Conservation (phyloP, 2,329 filamentous ascomycete species). For the Diaporthe batatas region DNA sequence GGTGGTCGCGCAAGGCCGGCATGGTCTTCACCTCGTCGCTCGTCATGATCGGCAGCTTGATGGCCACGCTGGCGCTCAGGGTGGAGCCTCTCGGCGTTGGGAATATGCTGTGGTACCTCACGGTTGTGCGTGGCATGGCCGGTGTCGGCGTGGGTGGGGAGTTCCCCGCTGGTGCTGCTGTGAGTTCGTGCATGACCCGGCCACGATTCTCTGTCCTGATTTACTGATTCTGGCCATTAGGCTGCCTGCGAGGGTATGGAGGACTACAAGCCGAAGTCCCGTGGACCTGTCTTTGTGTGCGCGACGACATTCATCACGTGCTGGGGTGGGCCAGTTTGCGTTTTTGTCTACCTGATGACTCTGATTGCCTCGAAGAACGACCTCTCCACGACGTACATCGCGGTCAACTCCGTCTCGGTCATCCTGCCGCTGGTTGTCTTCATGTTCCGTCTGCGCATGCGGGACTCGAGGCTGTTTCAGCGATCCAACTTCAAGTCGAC, state of each 20-base stretch:
- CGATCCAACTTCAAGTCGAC: conserved; percentile 50
- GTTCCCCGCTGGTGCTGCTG: conserved; percentile 54
- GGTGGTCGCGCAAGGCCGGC: conserved; percentile 50
- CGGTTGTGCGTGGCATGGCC: conserved; percentile 52
- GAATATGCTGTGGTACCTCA: conserved; percentile 55
- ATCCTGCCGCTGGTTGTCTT: conserved; percentile 51
- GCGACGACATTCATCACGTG: conserved; percentile 54
- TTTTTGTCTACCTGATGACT: conserved; percentile 53
- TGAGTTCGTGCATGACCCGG: neutral
- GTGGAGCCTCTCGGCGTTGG: conserved; percentile 44
- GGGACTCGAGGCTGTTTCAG: conserved; percentile 51
- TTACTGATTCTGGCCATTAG: neutral
- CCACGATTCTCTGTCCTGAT: neutral
- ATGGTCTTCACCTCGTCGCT: conserved; percentile 50
- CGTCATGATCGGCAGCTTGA: conserved; percentile 50
- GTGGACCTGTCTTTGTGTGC: conserved; percentile 52
- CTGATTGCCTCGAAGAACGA: conserved; percentile 53
- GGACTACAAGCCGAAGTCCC: conserved; percentile 43
- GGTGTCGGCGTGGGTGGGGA: conserved; percentile 55
- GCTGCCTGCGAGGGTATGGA: conserved; percentile 53
- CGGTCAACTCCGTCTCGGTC: conserved; percentile 51
- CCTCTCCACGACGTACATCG: conserved; percentile 46
- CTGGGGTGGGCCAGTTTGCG: conserved; percentile 50
- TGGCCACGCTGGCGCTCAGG: conserved; percentile 54
- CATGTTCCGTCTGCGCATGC: conserved; percentile 52